Percentiles rank a stretch among this genome's conserved stretches.
Conservation (phyloP, 345 rosid species). For the Arabis hirsuta region DNA sequence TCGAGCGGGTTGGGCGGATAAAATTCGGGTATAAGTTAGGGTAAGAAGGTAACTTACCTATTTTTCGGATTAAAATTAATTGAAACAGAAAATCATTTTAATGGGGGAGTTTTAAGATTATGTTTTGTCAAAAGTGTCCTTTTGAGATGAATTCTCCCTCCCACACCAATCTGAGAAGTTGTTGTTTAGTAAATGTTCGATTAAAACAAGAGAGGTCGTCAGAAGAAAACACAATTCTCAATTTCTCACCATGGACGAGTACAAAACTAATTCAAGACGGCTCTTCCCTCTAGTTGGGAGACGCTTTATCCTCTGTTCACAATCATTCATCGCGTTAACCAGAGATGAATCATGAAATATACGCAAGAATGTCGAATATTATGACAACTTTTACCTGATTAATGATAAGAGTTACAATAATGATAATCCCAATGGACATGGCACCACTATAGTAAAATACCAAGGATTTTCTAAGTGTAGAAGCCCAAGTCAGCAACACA, state of each 20-base stretch:
- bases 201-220: neutral
- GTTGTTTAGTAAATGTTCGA: neutral
- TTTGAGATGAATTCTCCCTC: too few species aligned
- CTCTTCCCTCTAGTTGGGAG: conserved; percentile 67
- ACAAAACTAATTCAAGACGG: conserved; percentile 67
- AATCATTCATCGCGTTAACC: neutral
- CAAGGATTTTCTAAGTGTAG: conserved; percentile 66
- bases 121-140: too few species aligned
- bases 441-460: conserved; percentile 75
- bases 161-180: conserved; percentile 68
- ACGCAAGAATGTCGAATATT: neutral
- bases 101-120: too few species aligned
- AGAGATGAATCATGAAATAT: neutral
- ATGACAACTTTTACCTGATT: conserved; percentile 57
- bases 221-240: conserved; percentile 15
- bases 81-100: too few species aligned
- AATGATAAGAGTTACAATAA: conserved; percentile 67
- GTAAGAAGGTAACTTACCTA: too few species aligned
- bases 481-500: conserved; percentile 57
- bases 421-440: conserved; percentile 72
- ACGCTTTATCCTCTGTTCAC: conserved; percentile 78
- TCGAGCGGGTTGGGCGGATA: too few species aligned
- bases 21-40: too few species aligned
- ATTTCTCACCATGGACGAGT: conserved; percentile 67
- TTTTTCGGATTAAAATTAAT: too few species aligned